A percentile compares a stretch with the other conserved stretches of the same genome.
These are phyloP conservation scores for Hypoxylon rickii DNA, from an alignment of 495 filamentous ascomycete species.

Conservation along the genomic window DNA sequence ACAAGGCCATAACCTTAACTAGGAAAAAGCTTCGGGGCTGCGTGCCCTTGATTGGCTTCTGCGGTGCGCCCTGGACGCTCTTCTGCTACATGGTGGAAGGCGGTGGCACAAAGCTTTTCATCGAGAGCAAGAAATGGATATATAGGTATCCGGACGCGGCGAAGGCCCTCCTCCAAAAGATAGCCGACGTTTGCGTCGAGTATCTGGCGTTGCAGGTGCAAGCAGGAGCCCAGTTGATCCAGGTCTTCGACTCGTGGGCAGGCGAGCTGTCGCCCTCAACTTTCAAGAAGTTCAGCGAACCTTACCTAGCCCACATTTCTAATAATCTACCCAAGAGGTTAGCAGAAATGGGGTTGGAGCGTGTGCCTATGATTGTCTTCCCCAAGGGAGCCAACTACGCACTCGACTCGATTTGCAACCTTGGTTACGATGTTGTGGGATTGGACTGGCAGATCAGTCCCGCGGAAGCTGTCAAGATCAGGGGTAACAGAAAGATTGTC, in stretches of 20 bases:
- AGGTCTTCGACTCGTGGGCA: constrained; percentile 99
- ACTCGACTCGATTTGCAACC: constrained; percentile 80
- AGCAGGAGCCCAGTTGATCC: constrained; percentile 88
- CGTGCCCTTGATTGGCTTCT: constrained; percentile 96
- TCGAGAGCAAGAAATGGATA: constrained; percentile 91
- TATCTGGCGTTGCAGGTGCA: constrained; percentile 90
- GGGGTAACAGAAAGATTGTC: constrained; percentile 69
- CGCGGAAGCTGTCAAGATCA: constrained; percentile 76
- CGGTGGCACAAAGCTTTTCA: constrained; percentile 90
- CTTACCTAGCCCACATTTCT: constrained; percentile 84
- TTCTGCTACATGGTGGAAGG: constrained; percentile 99
- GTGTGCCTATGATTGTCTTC: constrained; percentile 97
- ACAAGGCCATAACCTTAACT: constrained; percentile 90
- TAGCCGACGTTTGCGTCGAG: constrained; percentile 89
- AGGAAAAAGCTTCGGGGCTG: constrained; percentile 83
- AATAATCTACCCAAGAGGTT: constrained; percentile 72
- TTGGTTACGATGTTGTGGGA: constrained; percentile 90
- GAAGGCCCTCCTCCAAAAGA: constrained; percentile 83
- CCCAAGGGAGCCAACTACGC: constrained; percentile 99
- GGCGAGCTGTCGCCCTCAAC: constrained; percentile 84
- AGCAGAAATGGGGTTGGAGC: constrained; percentile 70
- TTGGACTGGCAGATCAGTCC: constrained; percentile 95
- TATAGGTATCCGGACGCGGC: constrained; percentile 84
- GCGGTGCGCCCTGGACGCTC: constrained; percentile 94
- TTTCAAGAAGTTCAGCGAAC: constrained; percentile 82